Percentiles rank a stretch among this genome's conserved stretches.
Conservation (phyloP, 202 grass and related monocot genomes). For the Tripidium arundinaceum region DNA sequence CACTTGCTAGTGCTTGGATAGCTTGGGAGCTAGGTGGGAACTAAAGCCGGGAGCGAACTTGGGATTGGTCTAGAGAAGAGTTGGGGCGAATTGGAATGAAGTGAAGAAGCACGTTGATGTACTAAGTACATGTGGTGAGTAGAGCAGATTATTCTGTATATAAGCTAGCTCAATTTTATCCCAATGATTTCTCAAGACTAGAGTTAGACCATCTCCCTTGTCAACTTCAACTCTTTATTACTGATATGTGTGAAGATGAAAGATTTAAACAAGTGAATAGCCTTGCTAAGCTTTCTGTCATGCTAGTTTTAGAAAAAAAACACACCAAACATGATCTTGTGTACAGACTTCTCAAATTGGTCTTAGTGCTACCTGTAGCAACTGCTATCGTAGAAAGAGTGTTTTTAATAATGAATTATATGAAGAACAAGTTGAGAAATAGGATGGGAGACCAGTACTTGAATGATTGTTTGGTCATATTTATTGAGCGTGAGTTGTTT, state of each 20-base stretch:
- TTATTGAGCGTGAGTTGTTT: too few species aligned
- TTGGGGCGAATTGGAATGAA: neutral
- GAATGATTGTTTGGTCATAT: too few species aligned
- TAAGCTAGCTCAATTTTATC: neutral
- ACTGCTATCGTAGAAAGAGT: too few species aligned
- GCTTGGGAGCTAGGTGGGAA: neutral
- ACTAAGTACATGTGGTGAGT: neutral
- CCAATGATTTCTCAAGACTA: neutral
- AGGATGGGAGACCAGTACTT: too few species aligned
- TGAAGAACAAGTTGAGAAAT: too few species aligned
- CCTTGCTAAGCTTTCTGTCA: too few species aligned
- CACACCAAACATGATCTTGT: neutral
- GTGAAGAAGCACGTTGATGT: neutral
- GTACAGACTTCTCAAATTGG: too few species aligned
- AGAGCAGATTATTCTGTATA: constrained; percentile 5
- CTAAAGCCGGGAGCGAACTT: neutral
- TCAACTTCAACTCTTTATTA: neutral
- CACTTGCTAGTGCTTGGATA: neutral
- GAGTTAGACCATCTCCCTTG: neutral
- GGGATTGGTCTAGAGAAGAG: neutral
- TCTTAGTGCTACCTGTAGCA: too few species aligned
- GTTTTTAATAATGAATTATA: too few species aligned
- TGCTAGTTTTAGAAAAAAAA: neutral
- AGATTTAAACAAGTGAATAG: neutral
- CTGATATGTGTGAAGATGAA: neutral